A percentile compares a stretch with the other conserved stretches of the same genome.
These are phyloP conservation scores for Chlorociboria aeruginascens DNA, from an alignment of 495 filamentous ascomycete species.

Conservation along the genomic window DNA sequence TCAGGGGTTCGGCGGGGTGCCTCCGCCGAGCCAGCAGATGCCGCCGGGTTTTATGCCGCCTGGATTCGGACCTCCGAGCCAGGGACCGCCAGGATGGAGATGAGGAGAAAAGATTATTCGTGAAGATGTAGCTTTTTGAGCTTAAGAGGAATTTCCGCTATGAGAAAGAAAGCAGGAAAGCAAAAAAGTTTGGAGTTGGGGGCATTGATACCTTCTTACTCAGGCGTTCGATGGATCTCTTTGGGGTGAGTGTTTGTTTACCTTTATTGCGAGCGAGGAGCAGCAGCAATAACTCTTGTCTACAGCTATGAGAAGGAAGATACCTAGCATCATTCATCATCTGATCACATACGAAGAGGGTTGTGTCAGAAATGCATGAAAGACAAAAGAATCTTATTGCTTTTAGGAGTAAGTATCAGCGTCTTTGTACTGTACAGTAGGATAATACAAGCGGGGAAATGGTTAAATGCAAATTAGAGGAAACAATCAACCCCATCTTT, in stretches of 20 bases:
- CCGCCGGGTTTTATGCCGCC: conserved; percentile 16
- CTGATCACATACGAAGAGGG: neutral
- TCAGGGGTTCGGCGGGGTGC: conserved; percentile 15
- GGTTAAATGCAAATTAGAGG: no score
- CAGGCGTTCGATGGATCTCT: neutral
- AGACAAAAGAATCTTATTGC: neutral
- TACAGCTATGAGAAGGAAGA: neutral
- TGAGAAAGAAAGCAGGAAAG: no score
- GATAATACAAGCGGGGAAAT: no score
- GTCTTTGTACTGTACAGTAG: neutral
- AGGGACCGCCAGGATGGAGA: conserved; percentile 17
- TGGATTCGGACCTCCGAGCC: conserved; percentile 10
- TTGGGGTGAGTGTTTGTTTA: neutral
- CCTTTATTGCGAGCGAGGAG: neutral
- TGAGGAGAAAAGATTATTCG: neutral
- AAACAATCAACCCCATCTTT: neutral
- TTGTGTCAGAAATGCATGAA: neutral
- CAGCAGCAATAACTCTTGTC: neutral
- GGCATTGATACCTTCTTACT: neutral
- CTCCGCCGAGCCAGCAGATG: conserved; percentile 5
- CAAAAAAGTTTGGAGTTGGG: neutral
- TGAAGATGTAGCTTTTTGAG: neutral
- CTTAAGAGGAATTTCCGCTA: no score
- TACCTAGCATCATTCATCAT: neutral
- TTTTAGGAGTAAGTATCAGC: neutral